Base-by-base conservation (phyloP, 108 stramenopile species). In the Cylindrotheca closterium region DNA sequence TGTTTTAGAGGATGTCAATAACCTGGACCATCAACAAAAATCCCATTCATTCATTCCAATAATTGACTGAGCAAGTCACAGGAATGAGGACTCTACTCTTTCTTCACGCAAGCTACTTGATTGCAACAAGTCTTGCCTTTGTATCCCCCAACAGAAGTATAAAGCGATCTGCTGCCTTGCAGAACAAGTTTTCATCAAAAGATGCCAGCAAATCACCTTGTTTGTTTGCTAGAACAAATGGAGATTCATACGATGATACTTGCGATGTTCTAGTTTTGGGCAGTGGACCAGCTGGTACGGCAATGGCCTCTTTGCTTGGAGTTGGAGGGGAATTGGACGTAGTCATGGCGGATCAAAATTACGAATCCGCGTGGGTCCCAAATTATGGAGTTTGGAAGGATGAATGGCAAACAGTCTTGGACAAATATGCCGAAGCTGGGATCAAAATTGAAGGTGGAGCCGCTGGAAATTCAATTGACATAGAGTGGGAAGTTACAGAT, bases 301-400 rank as follows among this genome's bases (percentile, higher is more conserved):
- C 93, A 48, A 84, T 94, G 34, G 89, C 89, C 12, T 75, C 86
- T 55, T 70, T 94, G 1, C 67, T 94, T 42, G 66, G 86, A 1
- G 65, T 82, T 4, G 30, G 54, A 8, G 61, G 52, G 4, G 49
- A 67, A 19, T 70, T 90, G 29, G 76, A 87, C 31, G 89, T 97
- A 4, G 73, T 89, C 3, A 47, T 97, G 24, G 86, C 91, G 30
- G 91, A 94, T 68, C 64, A 82, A 25, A 89, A 87, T 61, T 80
- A 84, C 49, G 91, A 95, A 64, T 47, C 66, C 18, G 71, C 76
- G 55, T 95, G 91, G 92, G 71, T 79, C 31, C 90, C 94, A 45
- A 96, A 94, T 65, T 97, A 95, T 74, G 96, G 96, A 27, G 93
- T 95, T 7, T 97, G 96, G 96, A 70, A 89, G 60, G 90, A 94